Base-by-base conservation (phyloP, 225 moss, liverwort and hornwort genomes). In the Pseudisothecium myosuroides region DNA sequence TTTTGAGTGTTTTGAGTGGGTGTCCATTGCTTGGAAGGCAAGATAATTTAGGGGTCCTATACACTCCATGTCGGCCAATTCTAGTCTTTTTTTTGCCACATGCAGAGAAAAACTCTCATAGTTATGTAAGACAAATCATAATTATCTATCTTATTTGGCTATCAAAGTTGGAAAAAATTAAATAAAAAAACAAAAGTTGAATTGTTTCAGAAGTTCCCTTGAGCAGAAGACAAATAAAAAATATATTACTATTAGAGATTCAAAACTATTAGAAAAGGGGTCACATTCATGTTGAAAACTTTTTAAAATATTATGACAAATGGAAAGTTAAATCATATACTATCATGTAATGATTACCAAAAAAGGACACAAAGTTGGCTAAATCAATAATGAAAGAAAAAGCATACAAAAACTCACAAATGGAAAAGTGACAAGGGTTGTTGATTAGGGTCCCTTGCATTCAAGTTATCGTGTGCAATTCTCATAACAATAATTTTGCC, bases 251-350 rank as follows among this genome's bases (percentile, higher is more conserved):
- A 32, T 75, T 31, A 32, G 4, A 75, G 19, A 75, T 49, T 4
- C 12, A 7, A 31, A 47, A 17, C 31, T 32, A 49, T 49, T 18
- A 18, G 12, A 47, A 47, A 74, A 19, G 19, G 2, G 6, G 4
- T 11, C 4, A 18, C 11, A 47, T 47, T 74, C 4, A 7, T 75
- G 2, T 49, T 19, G 7, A 75, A 75, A 49, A 49, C 31, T 49
- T 71, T 7, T 4, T 4, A 74, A 47, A 18, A 31, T 74, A 31
- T 18, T 1, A 45, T 28, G 2, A 18, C 7, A 31, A 47, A 31
- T 1, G 2, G 0, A 47, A 47, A 29, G 0, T 47, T 29, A 45
- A 73, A 2, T 74, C 18, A 31, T 4, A 18, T 47, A 17, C 6
- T 45, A 47, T 31, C 11, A 31, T 74, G 31, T 19, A 74, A 0